Conservation (phyloP, 1,284 basidiomycete genomes). For the Crocinoboletus sp. region DNA sequence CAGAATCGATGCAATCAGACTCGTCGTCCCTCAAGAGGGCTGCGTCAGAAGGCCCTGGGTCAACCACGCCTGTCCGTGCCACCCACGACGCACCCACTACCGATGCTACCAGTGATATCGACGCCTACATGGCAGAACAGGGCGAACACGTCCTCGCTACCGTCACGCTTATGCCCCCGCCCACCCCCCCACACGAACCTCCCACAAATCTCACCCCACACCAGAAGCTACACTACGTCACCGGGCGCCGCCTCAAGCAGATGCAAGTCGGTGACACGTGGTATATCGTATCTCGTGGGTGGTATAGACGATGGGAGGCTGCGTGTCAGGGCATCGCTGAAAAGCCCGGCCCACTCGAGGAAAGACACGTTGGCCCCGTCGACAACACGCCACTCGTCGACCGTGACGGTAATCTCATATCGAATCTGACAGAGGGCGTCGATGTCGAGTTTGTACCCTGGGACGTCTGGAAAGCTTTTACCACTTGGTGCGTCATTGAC, state of each 20-base stretch:
- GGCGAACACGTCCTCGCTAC: slow-evolving; percentile 40
- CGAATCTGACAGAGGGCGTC: slow-evolving; percentile 55
- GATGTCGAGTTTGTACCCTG: slow-evolving; percentile 79
- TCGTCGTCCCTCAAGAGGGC: slow-evolving; percentile 69
- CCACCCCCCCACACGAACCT: slow-evolving; percentile 21
- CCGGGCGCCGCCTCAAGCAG: slow-evolving; percentile 39
- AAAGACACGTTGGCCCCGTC: slow-evolving; percentile 66
- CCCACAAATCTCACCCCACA: slow-evolving; percentile 31
- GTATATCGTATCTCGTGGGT: slow-evolving; percentile 68
- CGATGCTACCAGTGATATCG: slow-evolving; percentile 41
- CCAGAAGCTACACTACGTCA: slow-evolving; percentile 49
- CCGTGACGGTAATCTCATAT: slow-evolving; percentile 45
- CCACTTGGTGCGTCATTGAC: slow-evolving; percentile 51
- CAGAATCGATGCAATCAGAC: slow-evolving; percentile 46
- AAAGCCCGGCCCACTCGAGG: slow-evolving; percentile 59
- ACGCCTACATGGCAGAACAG: slow-evolving; percentile 70
- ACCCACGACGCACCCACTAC: slow-evolving; percentile 33
- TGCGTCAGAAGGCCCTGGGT: slow-evolving; percentile 52
- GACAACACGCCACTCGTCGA: slow-evolving; percentile 67
- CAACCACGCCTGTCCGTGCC: slow-evolving; percentile 38
- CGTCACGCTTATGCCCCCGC: slow-evolving; percentile 22
- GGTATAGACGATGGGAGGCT: slow-evolving; percentile 73
- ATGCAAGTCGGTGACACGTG: slow-evolving; percentile 70
- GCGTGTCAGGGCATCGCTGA: slow-evolving; percentile 62
- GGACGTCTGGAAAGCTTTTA: slow-evolving; percentile 67